Conservation (phyloP, 2,329 filamentous ascomycete genomes). For the Xylaria sp. region DNA sequence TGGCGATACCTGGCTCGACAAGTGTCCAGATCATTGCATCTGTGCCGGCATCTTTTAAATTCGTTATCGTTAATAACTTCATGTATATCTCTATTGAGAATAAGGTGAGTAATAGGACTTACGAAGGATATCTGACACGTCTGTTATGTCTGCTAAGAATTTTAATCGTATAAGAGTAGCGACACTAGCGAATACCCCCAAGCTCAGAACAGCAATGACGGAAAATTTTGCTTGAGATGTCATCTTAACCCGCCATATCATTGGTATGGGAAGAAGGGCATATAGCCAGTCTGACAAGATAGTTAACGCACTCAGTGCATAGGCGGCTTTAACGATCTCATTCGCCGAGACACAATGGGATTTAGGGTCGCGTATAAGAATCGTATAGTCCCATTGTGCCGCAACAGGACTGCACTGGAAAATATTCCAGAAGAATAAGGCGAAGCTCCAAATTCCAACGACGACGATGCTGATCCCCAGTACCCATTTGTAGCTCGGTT, state of each 20-base stretch:
- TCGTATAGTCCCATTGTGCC: slow-evolving; percentile 64
- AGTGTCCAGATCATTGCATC: slow-evolving; percentile 67
- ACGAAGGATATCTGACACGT: slow-evolving; percentile 61
- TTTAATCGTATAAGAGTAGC: slow-evolving; percentile 64
- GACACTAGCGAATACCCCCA: slow-evolving; percentile 65
- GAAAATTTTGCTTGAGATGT: slow-evolving; percentile 62
- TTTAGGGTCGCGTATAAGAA: slow-evolving; percentile 48
- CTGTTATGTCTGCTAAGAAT: slow-evolving; percentile 58
- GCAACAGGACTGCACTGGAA: slow-evolving; percentile 59
- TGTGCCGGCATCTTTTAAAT: slow-evolving; percentile 56
- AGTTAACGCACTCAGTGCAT: slow-evolving; percentile 63
- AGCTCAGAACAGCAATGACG: slow-evolving; percentile 59
- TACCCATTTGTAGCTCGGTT: slow-evolving; percentile 59
- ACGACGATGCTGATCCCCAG: slow-evolving; percentile 58
- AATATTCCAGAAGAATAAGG: slow-evolving; percentile 62
- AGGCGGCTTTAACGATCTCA: slow-evolving; percentile 60
- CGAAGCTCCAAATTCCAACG: slow-evolving; percentile 58
- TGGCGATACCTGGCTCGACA: slow-evolving; percentile 66
- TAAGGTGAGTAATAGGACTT: slow-evolving; percentile 40
- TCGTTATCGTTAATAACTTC: slow-evolving; percentile 26
- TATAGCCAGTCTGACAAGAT: slow-evolving; percentile 66
- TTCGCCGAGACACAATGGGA: slow-evolving; percentile 57
- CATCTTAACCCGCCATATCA: slow-evolving; percentile 66
- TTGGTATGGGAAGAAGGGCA: slow-evolving; percentile 63
- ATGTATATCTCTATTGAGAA: background rate